A percentile compares a stretch with the other conserved stretches of the same genome.
Conservation (phyloP, 768 basidiomycete genomes). For the Russula lepida region DNA sequence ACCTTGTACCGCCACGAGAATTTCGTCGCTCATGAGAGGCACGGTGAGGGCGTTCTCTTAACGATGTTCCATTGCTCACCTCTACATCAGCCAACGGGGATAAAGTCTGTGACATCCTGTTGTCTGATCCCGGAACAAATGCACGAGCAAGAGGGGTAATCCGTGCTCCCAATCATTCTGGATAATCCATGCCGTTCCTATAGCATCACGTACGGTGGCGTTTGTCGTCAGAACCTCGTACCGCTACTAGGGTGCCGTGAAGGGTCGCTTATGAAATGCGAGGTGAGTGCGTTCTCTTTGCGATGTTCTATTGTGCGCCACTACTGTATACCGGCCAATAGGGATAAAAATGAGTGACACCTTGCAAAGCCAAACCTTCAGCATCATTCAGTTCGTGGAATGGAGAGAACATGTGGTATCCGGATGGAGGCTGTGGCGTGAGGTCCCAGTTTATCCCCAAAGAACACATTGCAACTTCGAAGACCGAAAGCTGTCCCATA, state of each 20-base stretch:
- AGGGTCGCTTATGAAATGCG: constrained; percentile 46
- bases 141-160: not conserved
- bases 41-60: constrained; percentile 74
- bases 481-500: constrained; percentile 26
- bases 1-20: constrained; percentile 26
- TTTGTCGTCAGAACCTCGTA: constrained; percentile 48
- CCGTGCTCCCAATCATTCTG: constrained; percentile 41
- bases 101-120: constrained; percentile 86
- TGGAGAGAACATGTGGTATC: constrained; percentile 83
- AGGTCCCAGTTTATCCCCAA: constrained; percentile 52
- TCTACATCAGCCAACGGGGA: constrained; percentile 80
- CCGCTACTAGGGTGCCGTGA: constrained; percentile 29
- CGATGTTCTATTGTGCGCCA: constrained; percentile 49
- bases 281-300: constrained; percentile 73
- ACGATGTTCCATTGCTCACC: constrained; percentile 49
- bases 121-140: too few species aligned
- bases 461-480: constrained; percentile 55
- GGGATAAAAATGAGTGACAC: constrained; percentile 94
- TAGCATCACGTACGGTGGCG: constrained; percentile 75
- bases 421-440: constrained; percentile 37
- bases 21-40: constrained; percentile 51
- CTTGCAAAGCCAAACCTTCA: constrained; percentile 74
- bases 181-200: constrained; percentile 54
- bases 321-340: constrained; percentile 74
- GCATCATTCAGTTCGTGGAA: constrained; percentile 74